Evolutionary conservation across 176 grass and related monocot species (phyloP).

Genomic region (Olyra latifolia): DNA sequence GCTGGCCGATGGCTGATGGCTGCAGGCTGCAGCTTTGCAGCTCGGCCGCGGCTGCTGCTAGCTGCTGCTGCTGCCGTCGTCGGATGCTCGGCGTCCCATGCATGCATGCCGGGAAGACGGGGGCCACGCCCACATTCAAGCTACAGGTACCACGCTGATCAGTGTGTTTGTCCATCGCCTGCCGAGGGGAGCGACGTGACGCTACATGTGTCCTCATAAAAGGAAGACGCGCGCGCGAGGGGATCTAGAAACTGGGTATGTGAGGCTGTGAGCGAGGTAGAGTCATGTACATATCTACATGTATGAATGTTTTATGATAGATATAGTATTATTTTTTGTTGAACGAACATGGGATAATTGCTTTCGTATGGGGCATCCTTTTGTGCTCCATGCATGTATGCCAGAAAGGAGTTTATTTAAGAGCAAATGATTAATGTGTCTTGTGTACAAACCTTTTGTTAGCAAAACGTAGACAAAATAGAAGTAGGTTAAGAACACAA

Average conservation of each 20-base stretch:
- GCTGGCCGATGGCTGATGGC: too few species aligned
- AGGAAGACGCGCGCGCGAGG: not conserved
- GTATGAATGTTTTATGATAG: too few species aligned
- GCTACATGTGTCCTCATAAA: not conserved
- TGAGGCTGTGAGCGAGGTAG: too few species aligned
- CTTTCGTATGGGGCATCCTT: too few species aligned
- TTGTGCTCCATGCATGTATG: too few species aligned
- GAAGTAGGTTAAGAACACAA: too few species aligned
- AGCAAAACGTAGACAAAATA: too few species aligned
- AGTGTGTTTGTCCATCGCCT: not conserved
- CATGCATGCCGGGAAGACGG: not conserved
- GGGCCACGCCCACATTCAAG: not conserved
- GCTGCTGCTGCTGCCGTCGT: conserved; percentile 15
- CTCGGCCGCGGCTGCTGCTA: not conserved
- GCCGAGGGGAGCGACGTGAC: conserved; percentile 18
- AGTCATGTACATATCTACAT: not conserved
- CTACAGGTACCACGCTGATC: conserved; percentile 16
- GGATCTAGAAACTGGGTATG: not conserved
- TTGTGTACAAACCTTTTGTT: too few species aligned
- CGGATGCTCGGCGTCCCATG: not conserved
- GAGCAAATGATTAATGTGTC: too few species aligned
- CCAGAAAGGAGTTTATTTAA: too few species aligned
- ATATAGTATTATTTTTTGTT: too few species aligned
- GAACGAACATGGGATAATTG: too few species aligned
- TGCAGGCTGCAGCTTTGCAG: not conserved